Evolutionary conservation across 768 basidiomycete species (phyloP), one percentile per base, ranked within the genome.

Genomic region (Panaeolus papilionaceus): DNA sequence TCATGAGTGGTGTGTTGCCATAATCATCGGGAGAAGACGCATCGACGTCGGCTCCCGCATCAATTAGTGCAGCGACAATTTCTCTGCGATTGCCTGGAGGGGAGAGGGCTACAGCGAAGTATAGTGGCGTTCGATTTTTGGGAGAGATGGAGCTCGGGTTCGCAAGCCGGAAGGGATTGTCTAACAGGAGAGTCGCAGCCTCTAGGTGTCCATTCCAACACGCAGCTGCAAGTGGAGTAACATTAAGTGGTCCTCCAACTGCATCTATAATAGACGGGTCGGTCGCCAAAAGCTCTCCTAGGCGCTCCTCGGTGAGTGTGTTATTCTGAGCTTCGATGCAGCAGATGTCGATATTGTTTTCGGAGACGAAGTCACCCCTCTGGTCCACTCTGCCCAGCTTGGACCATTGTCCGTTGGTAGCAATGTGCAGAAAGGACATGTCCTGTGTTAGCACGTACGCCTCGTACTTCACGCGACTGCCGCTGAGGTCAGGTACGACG

Each of bases 21-120:
- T 63, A 45, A 33, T 62, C 64, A 39, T 72, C 69, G 16, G 69
- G 39, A 64, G 71, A 68, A 37, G 63, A 63, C 11, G 64, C 42
- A 49, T 76, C 65, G 44, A 73, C 67, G 9, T 74, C 66, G 7
- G 75, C 73, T 9, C 70, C 67, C 5, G 66, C 67, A 26, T 71
- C 67, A 14, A 75, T 70, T 14, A 76, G 70, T n/a, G 69, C 70
- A n/a, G 67, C 61, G 54, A 72, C 71, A 47, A 76, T 76, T 8
- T 65, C 73, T 11, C 39, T 38, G 14, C 74, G 68, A 49, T 72
- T 49, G 18, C 61, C 63, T 23, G 7, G 20, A 49, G 64, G 49
- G 28, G 39, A 61, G 20, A 61, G 64, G 14, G 71, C 63, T 0
- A 69, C 74, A 42, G 69, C 71, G 49, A 66, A 71, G 64, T 70